Conservation (phyloP, 2,329 filamentous ascomycete species). For the Apiospora hydei region DNA sequence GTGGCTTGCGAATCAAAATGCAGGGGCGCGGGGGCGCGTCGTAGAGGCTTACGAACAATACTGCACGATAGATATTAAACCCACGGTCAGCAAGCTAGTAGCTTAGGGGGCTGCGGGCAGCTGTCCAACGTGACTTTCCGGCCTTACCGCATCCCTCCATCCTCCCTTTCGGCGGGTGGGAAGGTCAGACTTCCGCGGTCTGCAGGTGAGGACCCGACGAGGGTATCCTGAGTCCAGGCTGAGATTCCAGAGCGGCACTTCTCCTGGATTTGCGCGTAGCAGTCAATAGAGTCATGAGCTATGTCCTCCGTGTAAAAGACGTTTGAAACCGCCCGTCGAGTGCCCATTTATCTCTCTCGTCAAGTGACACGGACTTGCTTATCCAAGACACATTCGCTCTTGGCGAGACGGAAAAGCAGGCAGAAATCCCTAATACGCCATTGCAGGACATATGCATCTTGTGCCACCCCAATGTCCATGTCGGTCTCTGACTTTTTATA, state of each 20-base stretch:
- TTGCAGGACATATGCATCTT: neutral
- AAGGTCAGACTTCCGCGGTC: constrained; percentile 6
- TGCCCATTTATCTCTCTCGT: neutral
- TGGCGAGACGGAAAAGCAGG: neutral
- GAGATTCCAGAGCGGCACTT: neutral
- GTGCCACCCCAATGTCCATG: neutral
- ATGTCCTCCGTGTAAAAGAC: neutral
- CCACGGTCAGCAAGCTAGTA: neutral
- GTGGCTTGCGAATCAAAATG: neutral
- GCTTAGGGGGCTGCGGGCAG: neutral
- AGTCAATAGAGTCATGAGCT: neutral
- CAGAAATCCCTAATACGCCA: neutral
- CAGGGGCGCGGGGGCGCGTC: neutral
- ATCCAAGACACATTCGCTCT: neutral
- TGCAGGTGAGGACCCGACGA: neutral
- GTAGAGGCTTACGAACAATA: neutral
- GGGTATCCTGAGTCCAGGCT: neutral
- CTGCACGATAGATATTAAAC: neutral
- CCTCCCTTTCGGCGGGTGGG: neutral
- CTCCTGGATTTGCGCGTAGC: neutral
- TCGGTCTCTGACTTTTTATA: neutral
- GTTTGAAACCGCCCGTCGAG: neutral
- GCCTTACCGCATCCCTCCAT: constrained; percentile 11
- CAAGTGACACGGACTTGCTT: neutral
- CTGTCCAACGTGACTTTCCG: constrained; percentile 12